Base-by-base conservation (phyloP, 1,139 yeast species). In the Lodderomyces elongisporus region DNA sequence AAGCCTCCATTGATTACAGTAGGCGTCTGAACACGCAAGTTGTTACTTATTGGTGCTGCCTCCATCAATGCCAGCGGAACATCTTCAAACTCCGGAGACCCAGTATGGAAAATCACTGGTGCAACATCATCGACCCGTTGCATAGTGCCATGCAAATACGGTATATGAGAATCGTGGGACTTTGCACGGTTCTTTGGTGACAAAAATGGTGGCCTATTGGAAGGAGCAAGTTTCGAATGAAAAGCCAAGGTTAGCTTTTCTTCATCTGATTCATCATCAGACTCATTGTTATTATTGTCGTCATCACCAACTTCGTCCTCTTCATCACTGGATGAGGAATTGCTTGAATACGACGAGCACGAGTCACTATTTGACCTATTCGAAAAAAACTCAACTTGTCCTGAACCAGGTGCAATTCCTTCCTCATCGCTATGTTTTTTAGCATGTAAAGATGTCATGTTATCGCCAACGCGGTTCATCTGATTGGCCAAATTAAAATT, bases 191-290 rank as follows among this genome's bases (percentile, higher is more conserved):
- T 56, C 25, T 52, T 47, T 32, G 60, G 44, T 1, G 59, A 42
- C n/a, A 68, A 47, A 35, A 63, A 62, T 10, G 60, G 60, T 2
- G 74, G 71, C 18, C 65, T 46, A 3, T 59, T 38, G 15, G 58
- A 60, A 36, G 56, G 66, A 2, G 56, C 52, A 6, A 67, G 58
- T 40, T 68, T 65, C 3, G 72, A 64, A 2, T 73, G 61, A 42
- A 76, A 70, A 9, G 74, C 77, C 23, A 77, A 57, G 0, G 79
- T 75, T 40, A 77, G 53, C 44, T 76, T 73, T 32, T 60, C 72
- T 31, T 60, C 73, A 35, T 60, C 61, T 5, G 59, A 68, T 17
- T 58, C 62, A 16, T 55, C 63, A 27, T 53, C 51, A n/a, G n/a
- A n/a, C n/a, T n/a, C n/a, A n/a, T n/a, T n/a, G 8, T 16, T 21